A percentile compares a stretch with the other conserved stretches of the same genome.
phyloP scores from a whole-genome alignment of 306 rosid species.

The Cucurbita pepo region DNA sequence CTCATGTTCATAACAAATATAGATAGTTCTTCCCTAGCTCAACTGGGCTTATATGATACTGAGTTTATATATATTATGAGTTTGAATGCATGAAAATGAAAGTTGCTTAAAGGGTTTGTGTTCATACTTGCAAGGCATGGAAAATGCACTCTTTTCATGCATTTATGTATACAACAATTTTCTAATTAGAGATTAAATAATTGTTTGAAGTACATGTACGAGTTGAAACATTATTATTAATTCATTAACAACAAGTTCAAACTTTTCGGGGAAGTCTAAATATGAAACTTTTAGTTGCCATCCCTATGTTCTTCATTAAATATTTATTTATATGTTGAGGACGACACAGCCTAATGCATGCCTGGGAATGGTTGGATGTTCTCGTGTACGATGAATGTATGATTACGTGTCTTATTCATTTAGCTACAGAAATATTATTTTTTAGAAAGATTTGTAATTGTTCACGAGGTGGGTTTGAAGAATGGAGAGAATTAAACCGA shows the following conservation, averaged over 20 bases:
- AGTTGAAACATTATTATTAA: no score
- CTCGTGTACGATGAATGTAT: no score
- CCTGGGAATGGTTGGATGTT: no score
- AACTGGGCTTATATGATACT: background rate
- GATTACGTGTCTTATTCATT: no score
- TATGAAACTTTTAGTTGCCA: no score
- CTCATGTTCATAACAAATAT: background rate
- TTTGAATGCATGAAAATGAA: background rate
- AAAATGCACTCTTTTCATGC: background rate
- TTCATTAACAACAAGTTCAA: background rate
- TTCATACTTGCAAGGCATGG: background rate
- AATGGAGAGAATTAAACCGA: background rate
- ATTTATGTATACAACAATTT: background rate
- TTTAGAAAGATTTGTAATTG: no score
- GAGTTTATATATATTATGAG: background rate
- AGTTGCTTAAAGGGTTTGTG: background rate
- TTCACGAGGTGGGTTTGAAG: background rate
- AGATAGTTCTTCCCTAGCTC: background rate
- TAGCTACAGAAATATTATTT: background rate
- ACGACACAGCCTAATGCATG: no score
- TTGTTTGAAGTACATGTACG: background rate
- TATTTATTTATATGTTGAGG: no score
- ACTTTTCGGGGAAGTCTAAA: no score
- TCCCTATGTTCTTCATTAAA: no score
- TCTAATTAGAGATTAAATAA: no score